A percentile compares a stretch with the other conserved stretches of the same genome.
These are phyloP conservation scores for Ascochyta clinopodiicola DNA, from an alignment of 2,329 filamentous ascomycete species.

Conservation along the genomic window DNA sequence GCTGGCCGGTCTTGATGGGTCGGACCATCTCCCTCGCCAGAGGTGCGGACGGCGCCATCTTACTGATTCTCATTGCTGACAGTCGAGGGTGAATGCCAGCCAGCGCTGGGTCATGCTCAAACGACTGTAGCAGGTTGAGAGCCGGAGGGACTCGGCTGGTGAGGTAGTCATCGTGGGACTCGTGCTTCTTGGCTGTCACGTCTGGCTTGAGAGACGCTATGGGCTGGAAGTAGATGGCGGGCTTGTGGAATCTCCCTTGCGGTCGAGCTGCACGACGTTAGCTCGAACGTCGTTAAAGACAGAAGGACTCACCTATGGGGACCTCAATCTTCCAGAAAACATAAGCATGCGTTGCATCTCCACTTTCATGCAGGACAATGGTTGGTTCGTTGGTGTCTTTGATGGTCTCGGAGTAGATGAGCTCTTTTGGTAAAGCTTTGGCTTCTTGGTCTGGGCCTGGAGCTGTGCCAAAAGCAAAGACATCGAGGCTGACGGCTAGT, in stretches of 20 bases:
- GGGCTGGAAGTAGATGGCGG: constrained; percentile 68
- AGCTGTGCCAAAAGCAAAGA: constrained; percentile 64
- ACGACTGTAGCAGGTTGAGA: constrained; percentile 78
- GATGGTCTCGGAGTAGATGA: constrained; percentile 61
- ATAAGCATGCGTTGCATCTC: constrained; percentile 37
- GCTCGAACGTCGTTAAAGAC: background rate
- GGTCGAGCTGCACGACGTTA: constrained; percentile 44
- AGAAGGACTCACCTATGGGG: constrained; percentile 39
- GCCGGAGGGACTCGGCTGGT: constrained; percentile 72
- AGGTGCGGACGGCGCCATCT: constrained; percentile 72
- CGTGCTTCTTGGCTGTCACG: constrained; percentile 52
- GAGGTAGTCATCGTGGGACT: constrained; percentile 67
- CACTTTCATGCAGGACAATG: constrained; percentile 38
- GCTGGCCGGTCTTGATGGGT: constrained; percentile 69
- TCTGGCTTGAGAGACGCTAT: constrained; percentile 63
- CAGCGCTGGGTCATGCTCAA: constrained; percentile 69
- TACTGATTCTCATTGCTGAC: constrained; percentile 75
- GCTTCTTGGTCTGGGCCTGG: constrained; percentile 50
- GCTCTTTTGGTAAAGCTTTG: constrained; percentile 55
- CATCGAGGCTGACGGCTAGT: constrained; percentile 71
- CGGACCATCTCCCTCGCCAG: constrained; percentile 65
- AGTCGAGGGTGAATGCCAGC: constrained; percentile 69
- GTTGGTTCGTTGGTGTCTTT: constrained; percentile 40
- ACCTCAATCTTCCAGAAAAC: constrained; percentile 50
- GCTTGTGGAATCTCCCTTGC: constrained; percentile 69